These are phyloP conservation scores for Amylostereum areolatum DNA, from an alignment of 1,284 basidiomycete genomes.

Conservation along the genomic window DNA sequence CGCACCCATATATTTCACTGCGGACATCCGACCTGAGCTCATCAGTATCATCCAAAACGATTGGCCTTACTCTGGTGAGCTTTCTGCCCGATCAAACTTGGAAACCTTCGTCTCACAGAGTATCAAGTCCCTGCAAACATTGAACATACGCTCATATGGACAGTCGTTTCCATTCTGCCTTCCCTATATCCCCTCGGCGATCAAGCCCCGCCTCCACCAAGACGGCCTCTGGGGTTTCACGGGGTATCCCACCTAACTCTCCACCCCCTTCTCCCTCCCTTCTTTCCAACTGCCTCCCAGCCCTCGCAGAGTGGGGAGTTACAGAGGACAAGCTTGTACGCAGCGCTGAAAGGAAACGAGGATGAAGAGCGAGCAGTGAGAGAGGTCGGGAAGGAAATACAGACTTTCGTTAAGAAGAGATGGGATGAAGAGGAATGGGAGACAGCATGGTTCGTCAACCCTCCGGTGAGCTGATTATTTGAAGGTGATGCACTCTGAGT, in stretches of 20 bases:
- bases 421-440: conserved; percentile 73
- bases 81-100: too few relatives aligned
- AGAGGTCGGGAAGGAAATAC: conserved; percentile 50
- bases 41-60: conserved; percentile 75
- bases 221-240: conserved; percentile 79
- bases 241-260: conserved; percentile 33
- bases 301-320: conserved; percentile 63
- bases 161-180: conserved; percentile 63
- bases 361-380: conserved; percentile 49
- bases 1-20: conserved; percentile 54
- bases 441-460: conserved; percentile 83
- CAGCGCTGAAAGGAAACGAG: conserved; percentile 38
- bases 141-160: conserved; percentile 76
- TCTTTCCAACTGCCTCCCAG: conserved; percentile 51
- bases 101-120: conserved; percentile 3
- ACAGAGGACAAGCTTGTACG: conserved; percentile 53
- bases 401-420: conserved; percentile 50
- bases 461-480: conserved; percentile 47
- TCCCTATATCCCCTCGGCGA: conserved; percentile 29
- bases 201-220: conserved; percentile 50
- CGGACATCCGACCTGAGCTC: conserved; percentile 48
- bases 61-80: conserved; percentile 75
- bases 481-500: too few relatives aligned
- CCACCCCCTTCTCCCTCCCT: conserved; percentile 59
- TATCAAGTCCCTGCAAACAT: conserved; percentile 59